Conservation (phyloP, 495 filamentous ascomycete genomes). For the Xylaria sp. region DNA sequence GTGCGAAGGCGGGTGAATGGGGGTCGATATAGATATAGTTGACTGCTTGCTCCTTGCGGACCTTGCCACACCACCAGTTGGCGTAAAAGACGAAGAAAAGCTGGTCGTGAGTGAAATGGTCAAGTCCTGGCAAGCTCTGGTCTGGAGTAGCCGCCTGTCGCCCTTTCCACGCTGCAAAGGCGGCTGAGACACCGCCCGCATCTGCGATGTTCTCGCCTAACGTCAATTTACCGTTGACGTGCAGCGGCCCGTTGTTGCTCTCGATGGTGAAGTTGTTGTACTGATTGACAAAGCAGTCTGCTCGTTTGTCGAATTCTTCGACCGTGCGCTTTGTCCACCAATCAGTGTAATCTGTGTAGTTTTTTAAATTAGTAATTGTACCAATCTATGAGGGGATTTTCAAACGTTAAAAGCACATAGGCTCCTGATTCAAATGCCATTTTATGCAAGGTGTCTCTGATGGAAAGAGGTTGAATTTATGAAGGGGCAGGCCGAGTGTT, state of each 20-base stretch:
- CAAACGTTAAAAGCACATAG: background rate
- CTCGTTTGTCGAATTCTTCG: conserved; percentile 65
- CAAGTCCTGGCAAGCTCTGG: conserved; percentile 67
- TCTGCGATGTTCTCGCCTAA: conserved; percentile 81
- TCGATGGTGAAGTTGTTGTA: conserved; percentile 69
- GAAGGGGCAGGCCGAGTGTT: no score
- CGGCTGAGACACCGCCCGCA: conserved; percentile 70
- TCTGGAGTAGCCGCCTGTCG: conserved; percentile 58
- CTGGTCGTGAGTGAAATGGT: conserved; percentile 71
- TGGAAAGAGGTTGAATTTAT: background rate
- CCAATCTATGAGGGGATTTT: no score
- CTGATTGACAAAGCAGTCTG: conserved; percentile 75
- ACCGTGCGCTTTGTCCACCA: conserved; percentile 77
- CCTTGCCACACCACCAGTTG: conserved; percentile 74
- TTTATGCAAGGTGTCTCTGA: background rate
- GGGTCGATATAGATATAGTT: conserved; percentile 66
- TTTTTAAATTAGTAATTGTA: conserved; percentile 4
- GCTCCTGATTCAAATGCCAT: background rate
- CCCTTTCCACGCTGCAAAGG: conserved; percentile 72
- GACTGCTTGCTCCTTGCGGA: conserved; percentile 61
- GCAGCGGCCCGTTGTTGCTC: conserved; percentile 59
- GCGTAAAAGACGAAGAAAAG: conserved; percentile 74
- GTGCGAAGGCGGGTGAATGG: conserved; percentile 66
- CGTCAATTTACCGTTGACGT: conserved; percentile 73
- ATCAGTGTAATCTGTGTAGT: conserved; percentile 61